Evolutionary conservation across 371 early-diverging fungal species (phyloP), one percentile per base, ranked within the genome.

Genomic region (Apophysomyces ossiformis): DNA sequence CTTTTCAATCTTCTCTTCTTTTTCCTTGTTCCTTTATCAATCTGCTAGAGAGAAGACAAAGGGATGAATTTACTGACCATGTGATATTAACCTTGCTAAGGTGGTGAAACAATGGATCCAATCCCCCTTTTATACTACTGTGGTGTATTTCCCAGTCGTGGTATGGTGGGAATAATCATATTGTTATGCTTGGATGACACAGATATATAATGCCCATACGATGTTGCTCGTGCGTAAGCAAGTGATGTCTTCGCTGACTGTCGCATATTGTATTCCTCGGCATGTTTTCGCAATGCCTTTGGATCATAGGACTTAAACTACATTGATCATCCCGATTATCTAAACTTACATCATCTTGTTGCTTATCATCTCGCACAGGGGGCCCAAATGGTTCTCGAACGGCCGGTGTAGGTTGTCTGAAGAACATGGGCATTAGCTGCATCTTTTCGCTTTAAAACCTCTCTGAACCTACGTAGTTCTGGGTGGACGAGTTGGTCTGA

Each of bases 151-250:
- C 26, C 15, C 39, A 26, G 7, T 58, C 69, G 18, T 38, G 74
- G 74, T 11, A 74, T 60, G 5, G 70, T 56, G 16, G 74, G 74
- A n/a, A 74, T 68, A 57, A 74, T 45, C 16, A 63, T 39, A 41
- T 73, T 73, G 37, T 68, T 66, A 37, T 67, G 60, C 38, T 65
- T 67, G 21, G 70, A 68, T 38, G 59, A 12, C 15, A 57, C 65
- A 7, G 63, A 38, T 26, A 65, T 58, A 57, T 68, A 69, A 32
- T 61, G 65, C 0, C 74, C 70, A 45, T 60, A 66, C 5, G 73
- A 73, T 0, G 66, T 58, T 0, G 60, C 26, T 21, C 62, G 58
- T 15, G 73, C 64, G 26, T 73, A 69, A 12, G 45, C 56, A 58
- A 64, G 44, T 13, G 65, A 61, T 16, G 65, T 65, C 16, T 73